Evolutionary conservation across 495 filamentous ascomycete genomes (phyloP).

Genomic region (Lasiosphaeria hispida): DNA sequence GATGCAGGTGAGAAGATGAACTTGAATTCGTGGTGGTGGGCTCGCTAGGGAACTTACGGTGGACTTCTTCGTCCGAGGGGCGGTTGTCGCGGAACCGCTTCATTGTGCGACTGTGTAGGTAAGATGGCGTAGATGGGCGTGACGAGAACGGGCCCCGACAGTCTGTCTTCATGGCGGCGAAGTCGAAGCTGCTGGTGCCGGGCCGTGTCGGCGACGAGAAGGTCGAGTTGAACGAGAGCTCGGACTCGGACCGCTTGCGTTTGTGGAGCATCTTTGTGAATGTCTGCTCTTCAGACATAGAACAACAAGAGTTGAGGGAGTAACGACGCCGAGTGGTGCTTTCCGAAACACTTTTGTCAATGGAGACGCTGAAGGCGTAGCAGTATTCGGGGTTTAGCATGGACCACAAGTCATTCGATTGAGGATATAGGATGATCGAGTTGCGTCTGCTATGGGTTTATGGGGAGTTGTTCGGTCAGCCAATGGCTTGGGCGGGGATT

Average conservation of each 20-base stretch:
- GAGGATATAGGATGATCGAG: no score
- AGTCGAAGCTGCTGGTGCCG: conserved; percentile 27
- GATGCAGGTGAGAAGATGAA: not conserved
- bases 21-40: no score
- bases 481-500: no score
- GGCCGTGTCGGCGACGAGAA: conserved; percentile 37
- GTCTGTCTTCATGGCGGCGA: conserved; percentile 21
- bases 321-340: no score
- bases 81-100: conserved; percentile 51
- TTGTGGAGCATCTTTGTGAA: conserved; percentile 43
- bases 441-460: no score
- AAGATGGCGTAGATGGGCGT: conserved; percentile 24
- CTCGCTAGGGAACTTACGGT: conserved; percentile 37
- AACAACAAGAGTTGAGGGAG: no score
- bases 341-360: no score
- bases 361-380: no score
- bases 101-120: conserved; percentile 45
- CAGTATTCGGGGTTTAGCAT: no score
- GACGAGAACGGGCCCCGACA: conserved; percentile 23
- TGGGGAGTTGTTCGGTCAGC: no score
- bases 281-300: not conserved
- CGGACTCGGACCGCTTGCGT: conserved; percentile 53
- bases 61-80: conserved; percentile 46
- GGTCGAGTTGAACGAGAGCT: conserved; percentile 40
- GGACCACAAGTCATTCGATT: no score